Base-by-base conservation (phyloP, 2,329 filamentous ascomycete genomes). In the Sporothrix inflata region DNA sequence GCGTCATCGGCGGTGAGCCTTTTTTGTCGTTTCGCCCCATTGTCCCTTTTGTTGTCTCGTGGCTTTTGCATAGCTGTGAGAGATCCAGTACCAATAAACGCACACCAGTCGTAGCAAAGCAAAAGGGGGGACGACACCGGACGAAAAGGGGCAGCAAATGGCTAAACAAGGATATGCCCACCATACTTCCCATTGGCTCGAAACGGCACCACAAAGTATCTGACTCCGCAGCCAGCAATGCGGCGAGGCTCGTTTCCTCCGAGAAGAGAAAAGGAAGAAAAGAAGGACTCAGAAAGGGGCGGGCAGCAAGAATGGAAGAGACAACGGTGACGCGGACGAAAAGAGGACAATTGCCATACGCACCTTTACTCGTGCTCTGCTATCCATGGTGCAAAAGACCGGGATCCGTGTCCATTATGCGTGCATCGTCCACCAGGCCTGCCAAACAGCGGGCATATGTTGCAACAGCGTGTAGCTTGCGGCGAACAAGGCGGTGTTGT, bases 151-250 rank as follows among this genome's bases (percentile, higher is more conserved):
- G 71, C 27, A 63, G 45, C 57, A 70, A 66, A 66, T 70, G 71
- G 71, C 71, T 70, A 70, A 70, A 66, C 45, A 57, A 27, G 67
- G 71, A 45, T 65, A 16, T 30, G 40, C 19, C 45, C 14, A 30
- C 42, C 42, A 63, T 49, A 24, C n/a, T 40, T 51, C 47, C 60
- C 60, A 66, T 57, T 72, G 67, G 60, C n/a, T 68, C 49, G 55
- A 66, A 45, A 40, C 47, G n/a, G 30, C 68, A 55, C 42, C 19
- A 45, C 24, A 47, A 55, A 53, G 45, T 40, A 27, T 24, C 69
- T 51, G 47, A 63, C 71, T 72, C 71, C 65, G 65, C 71, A 72
- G 57, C 53, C 34, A 53, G 45, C 65, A 45, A 69, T 53, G 65
- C 70, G n/a, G 40, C 49, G 30, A 55, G 24, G 21, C 47, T 57